Base-by-base conservation (phyloP, 2,329 filamentous ascomycete species). In the Xenosphaeropsis pyriputrescens region DNA sequence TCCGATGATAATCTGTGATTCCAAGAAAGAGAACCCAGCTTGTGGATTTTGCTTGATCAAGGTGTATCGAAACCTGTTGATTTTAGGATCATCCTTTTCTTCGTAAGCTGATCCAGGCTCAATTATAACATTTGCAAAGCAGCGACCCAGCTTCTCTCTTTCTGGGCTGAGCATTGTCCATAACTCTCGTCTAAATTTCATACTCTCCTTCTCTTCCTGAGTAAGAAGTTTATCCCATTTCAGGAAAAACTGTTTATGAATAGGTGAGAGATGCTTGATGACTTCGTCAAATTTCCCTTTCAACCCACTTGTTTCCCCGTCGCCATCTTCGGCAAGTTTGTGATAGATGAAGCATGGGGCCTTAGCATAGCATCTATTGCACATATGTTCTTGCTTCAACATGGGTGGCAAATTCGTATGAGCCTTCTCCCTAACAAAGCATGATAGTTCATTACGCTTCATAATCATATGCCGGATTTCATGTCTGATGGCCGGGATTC, bases 391-490 rank as follows among this genome's bases (percentile, higher is more conserved):
- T 52, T 78, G 85, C 53, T 79, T 81, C 39, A 93, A 69, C 79
- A 98, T 91, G 0, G 80, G 75, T 2, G 91, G 91, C 18, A 98
- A 68, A 43, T 85, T 75, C 11, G 75, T 69, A 44, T 81, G 78
- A 6, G 22, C 22, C 41, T 84, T 76, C 52, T 93, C 79, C 40
- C 85, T 79, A 32, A 95, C 75, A 52, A 85, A 86, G 47, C 80
- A 81, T 3, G 89, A 86, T 14, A 98, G 65, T 47, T 85, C 76
- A 51, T 98, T 98, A 37, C 91, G 80, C 57, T 94, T 82, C 65
- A 96, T 88, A 41, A 98, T 82, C 86, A 98, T 94, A 49, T 95
- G 86, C 29, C 86, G 78, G 37, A 98, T 72, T 55, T 98, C 91
- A 47, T 85, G 79, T 29, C 85, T 75, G 41, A 96, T 72, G 6